Percentiles rank a stretch among this genome's conserved stretches.
These are phyloP conservation scores for Wickerhamiella australiensis DNA, from an alignment of 805 yeast species.

Conservation along the genomic window DNA sequence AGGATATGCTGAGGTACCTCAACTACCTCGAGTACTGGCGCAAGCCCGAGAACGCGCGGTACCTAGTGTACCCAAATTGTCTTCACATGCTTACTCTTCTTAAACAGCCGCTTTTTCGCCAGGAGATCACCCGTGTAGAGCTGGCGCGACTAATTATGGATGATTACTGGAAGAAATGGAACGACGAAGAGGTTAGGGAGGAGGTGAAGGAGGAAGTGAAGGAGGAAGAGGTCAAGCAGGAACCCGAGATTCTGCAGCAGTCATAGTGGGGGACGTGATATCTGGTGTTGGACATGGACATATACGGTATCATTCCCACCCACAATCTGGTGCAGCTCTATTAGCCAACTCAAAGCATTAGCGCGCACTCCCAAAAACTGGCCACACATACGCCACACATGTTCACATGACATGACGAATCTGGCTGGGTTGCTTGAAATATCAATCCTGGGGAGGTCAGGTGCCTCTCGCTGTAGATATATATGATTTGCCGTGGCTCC, in stretches of 20 bases:
- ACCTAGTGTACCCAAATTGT: conserved; percentile 77
- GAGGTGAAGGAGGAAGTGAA: neutral
- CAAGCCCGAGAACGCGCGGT: conserved; percentile 54
- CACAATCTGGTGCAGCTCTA: too few relatives aligned
- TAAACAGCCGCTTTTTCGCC: conserved; percentile 31
- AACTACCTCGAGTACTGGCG: conserved; percentile 82
- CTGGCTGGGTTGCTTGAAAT: neutral
- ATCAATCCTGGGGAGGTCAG: neutral
- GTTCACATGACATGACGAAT: conserved; percentile 1
- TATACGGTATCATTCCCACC: too few relatives aligned
- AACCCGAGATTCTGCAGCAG: neutral
- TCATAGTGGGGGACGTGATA: too few relatives aligned
- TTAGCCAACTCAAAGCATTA: too few relatives aligned
- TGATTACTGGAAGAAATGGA: conserved; percentile 33
- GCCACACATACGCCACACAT: neutral
- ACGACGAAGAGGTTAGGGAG: conserved; percentile 11
- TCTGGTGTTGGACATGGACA: too few relatives aligned
- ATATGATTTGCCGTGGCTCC: neutral
- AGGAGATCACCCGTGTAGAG: conserved; percentile 32
- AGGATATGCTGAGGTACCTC: conserved; percentile 59
- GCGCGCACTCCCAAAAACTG: neutral
- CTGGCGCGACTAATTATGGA: conserved; percentile 34
- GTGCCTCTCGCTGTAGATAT: too few relatives aligned
- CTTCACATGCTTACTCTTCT: conserved; percentile 61
- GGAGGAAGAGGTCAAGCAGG: neutral